These are phyloP conservation scores for Yamadazyma taylorii DNA, from an alignment of 1,139 yeast species.

Conservation along the genomic window DNA sequence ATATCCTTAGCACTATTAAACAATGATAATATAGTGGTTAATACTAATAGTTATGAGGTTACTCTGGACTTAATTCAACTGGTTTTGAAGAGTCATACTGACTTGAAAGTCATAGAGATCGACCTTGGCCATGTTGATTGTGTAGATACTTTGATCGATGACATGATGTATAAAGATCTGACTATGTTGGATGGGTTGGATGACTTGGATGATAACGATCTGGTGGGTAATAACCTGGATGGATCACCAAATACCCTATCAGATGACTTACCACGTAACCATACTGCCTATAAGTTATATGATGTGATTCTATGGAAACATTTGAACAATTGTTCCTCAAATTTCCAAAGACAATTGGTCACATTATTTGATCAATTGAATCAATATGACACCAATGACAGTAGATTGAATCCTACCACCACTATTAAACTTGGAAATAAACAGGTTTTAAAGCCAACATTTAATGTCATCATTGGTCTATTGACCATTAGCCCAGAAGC, in stretches of 20 bases:
- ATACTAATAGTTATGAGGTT: conserved; percentile 15
- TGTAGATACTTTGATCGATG: conserved; percentile 4
- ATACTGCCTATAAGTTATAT: conserved; percentile 6
- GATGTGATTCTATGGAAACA: conserved; percentile 11
- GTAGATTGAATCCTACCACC: conserved; percentile 11
- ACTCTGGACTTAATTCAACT: neutral
- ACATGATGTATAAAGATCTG: conserved; percentile 2
- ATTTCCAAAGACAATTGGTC: conserved; percentile 26
- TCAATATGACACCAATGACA: conserved; percentile 27
- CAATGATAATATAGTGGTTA: conserved; percentile 23
- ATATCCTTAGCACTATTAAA: conserved; percentile 26
- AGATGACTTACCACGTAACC: too few relatives aligned
- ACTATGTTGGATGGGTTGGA: too few relatives aligned
- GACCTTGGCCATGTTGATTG: neutral
- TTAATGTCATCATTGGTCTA: conserved; percentile 25
- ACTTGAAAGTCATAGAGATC: neutral
- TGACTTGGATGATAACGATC: too few relatives aligned
- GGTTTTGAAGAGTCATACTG: neutral
- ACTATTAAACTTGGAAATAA: conserved; percentile 15
- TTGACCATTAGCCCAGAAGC: conserved; percentile 2
- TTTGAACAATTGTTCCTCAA: conserved; percentile 17
- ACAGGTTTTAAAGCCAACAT: conserved; percentile 20
- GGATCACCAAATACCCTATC: too few relatives aligned
- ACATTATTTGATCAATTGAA: conserved; percentile 32
- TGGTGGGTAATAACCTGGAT: too few relatives aligned